Evolutionary conservation across 345 rosid genomes (phyloP).

Genomic region (Brassica rapa): DNA sequence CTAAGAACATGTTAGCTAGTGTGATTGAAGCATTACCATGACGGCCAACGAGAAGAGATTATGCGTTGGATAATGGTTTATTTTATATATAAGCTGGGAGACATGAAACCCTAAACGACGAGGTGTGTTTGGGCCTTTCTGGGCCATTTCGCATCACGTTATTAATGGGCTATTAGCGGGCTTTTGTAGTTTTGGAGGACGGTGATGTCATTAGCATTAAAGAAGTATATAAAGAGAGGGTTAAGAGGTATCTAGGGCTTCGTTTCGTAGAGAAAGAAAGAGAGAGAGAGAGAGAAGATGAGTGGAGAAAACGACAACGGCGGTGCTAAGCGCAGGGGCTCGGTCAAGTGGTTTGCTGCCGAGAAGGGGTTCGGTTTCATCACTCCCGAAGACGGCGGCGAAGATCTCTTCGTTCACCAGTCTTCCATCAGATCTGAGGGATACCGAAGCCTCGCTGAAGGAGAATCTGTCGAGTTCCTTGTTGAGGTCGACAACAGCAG

Average conservation of each 20-base stretch:
- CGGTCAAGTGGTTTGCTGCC: conserved; percentile 74
- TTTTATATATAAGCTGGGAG: conserved; percentile 1
- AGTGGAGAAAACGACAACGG: conserved; percentile 33
- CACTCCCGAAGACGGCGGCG: conserved; percentile 73
- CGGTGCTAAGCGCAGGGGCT: conserved; percentile 45
- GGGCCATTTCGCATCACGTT: background rate
- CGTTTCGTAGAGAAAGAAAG: background rate
- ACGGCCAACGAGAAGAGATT: background rate
- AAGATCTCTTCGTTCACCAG: conserved; percentile 88
- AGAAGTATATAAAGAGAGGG: background rate
- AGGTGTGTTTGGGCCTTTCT: background rate
- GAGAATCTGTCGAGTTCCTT: conserved; percentile 65
- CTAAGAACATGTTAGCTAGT: background rate
- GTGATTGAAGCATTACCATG: conserved; percentile 21
- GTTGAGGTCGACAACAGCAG: conserved; percentile 46
- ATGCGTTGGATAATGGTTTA: background rate
- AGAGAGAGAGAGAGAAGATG: conserved; percentile 13
- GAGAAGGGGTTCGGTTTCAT: conserved; percentile 92
- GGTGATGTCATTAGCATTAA: background rate
- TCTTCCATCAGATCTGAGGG: conserved; percentile 79
- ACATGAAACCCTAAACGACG: conserved; percentile 30
- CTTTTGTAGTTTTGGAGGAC: background rate
- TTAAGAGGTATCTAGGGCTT: conserved; percentile 25
- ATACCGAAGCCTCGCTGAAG: conserved; percentile 66
- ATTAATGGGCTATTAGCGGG: background rate